phyloP scores from a whole-genome alignment of 2,329 filamentous ascomycete species.

The Pleochaeta shiraiana region DNA sequence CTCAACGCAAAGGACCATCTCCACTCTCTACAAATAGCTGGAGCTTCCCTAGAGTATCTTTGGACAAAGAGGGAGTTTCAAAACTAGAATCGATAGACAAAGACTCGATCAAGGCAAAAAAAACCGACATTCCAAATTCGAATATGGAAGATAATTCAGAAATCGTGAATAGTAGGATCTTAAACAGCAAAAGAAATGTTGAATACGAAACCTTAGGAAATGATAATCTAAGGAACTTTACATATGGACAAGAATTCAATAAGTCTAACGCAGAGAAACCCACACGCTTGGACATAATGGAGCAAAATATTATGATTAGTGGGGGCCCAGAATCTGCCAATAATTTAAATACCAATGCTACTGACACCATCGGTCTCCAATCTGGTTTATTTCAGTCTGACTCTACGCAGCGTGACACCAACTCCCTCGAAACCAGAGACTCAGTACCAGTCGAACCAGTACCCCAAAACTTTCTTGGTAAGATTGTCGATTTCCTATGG shows the following conservation, averaged over 20 bases:
- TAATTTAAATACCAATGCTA: background rate
- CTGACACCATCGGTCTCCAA: background rate
- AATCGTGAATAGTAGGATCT: no score
- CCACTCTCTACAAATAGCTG: constrained; percentile 38
- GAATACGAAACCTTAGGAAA: no score
- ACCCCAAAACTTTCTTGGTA: constrained; percentile 22
- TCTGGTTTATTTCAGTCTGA: constrained; percentile 1
- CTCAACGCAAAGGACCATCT: constrained; percentile 24
- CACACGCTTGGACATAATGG: no score
- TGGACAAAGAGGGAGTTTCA: background rate
- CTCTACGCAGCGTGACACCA: constrained; percentile 9
- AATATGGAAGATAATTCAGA: background rate
- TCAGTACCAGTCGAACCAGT: constrained; percentile 8
- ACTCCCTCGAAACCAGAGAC: constrained; percentile 8
- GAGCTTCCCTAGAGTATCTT: constrained; percentile 28
- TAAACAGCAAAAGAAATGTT: no score
- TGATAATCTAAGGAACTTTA: no score
- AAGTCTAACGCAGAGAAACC: no score
- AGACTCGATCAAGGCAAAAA: no score
- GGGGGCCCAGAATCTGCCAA: no score
- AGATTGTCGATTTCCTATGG: constrained; percentile 39
- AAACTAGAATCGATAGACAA: no score
- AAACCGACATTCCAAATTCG: background rate
- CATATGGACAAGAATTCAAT: no score
- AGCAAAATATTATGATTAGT: no score